A percentile compares a stretch with the other conserved stretches of the same genome.
Conservation (phyloP, 345 rosid species). For the Euclidium syriacum region DNA sequence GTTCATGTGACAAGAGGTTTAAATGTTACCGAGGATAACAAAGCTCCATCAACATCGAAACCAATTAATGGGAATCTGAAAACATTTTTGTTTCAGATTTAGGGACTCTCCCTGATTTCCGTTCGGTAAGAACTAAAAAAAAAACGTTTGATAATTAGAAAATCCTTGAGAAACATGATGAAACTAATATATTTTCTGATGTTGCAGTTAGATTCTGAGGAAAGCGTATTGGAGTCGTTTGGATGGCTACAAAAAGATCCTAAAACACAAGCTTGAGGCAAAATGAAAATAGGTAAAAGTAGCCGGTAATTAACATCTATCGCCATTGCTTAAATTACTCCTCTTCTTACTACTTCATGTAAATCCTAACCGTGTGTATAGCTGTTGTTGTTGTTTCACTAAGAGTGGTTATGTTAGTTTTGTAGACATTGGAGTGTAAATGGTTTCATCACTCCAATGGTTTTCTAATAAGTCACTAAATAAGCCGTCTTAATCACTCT, state of each 20-base stretch:
- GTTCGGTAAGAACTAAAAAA: slow-evolving; percentile 44
- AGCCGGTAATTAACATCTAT: not conserved
- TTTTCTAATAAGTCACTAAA: not conserved
- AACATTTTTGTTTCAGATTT: slow-evolving; percentile 41
- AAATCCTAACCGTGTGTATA: not conserved
- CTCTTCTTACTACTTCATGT: not conserved
- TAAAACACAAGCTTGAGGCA: not conserved
- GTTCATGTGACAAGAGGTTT: slow-evolving; percentile 45
- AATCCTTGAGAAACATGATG: not conserved
- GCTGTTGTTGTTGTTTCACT: not conserved
- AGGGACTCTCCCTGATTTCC: slow-evolving; percentile 63
- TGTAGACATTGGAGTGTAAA: not conserved
- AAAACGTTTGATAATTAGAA: not conserved
- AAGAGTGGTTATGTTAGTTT: too few relatives aligned
- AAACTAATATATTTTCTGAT: slow-evolving; percentile 28
- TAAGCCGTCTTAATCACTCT: too few relatives aligned
- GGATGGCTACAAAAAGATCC: slow-evolving; percentile 37
- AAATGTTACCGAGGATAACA: slow-evolving; percentile 32
- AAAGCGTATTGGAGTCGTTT: slow-evolving; percentile 47
- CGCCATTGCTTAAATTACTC: too few relatives aligned
- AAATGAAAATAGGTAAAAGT: not conserved
- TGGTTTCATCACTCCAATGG: not conserved
- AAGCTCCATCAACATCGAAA: slow-evolving; percentile 5
- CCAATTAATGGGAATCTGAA: too few relatives aligned
- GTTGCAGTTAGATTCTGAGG: slow-evolving; percentile 62